Base-by-base conservation (phyloP, 148 eudicot species). In the Heliamphora exappendiculata region DNA sequence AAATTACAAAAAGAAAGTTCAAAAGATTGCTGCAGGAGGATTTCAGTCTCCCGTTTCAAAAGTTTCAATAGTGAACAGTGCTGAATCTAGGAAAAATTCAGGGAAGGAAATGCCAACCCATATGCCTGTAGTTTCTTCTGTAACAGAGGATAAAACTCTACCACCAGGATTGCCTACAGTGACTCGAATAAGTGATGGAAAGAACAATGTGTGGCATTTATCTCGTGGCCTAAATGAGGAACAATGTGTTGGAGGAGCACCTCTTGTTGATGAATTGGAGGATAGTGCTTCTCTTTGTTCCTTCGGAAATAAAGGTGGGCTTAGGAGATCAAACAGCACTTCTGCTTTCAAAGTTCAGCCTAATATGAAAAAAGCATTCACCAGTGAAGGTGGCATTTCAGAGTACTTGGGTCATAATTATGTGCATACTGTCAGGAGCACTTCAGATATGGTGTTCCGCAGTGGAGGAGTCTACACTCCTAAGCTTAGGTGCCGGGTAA, bases 401-500 rank as follows among this genome's bases (percentile, higher is more conserved):
- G 97, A 94, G 80, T 95, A 84, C 79, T 91, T 89, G 73, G 80
- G 84, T 68, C 86, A 45, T 29, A 87, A 71, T 78, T 85, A 77
- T 45, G 84, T 70, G 26, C 81, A 58, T 28, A 81, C 72, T 64
- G 14, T 72, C 6, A 82, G 51, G 73, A 81, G 81, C 64, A 79
- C 80, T 29, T 80, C 91, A 74, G 83, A 84, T 80, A 70, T 84
- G 63, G 81, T 89, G 75, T 68, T 86, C 65, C 89, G 79, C 39
- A 78, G 81, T 79, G 94, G 87, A 70, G 93, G 90, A 72, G 62
- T 85, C 67, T 86, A 81, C 71, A 80, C 57, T 28, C 86, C 90
- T 59, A 93, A 91, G 89, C 93, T 95, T 63, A 86, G 76, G 84
- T 91, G 96, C 84, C 92, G 97, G 93, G 99, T 95, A 84, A 72